phyloP scores from a whole-genome alignment of 2,329 filamentous ascomycete genomes.

The Huntiella bhutanensis region DNA sequence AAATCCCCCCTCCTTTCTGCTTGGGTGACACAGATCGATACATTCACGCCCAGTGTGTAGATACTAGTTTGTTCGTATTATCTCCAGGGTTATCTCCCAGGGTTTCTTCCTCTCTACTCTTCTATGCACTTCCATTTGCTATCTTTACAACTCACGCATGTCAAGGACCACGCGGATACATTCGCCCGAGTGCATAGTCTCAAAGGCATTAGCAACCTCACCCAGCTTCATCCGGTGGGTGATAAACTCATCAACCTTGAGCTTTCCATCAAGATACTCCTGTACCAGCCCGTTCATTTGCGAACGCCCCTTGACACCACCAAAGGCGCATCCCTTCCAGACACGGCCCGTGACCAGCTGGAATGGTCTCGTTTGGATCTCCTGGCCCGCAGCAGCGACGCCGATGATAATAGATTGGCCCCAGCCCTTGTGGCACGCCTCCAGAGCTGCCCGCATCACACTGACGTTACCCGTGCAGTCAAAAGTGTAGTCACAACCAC shows the following conservation, averaged over 20 bases:
- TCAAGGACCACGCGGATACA: constrained; percentile 89
- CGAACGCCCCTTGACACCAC: constrained; percentile 90
- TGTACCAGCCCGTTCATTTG: constrained; percentile 74
- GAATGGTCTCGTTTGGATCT: constrained; percentile 90
- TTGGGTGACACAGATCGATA: no score
- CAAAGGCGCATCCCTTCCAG: constrained; percentile 96
- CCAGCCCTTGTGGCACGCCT: constrained; percentile 99
- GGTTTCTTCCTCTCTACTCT: no score
- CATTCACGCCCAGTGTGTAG: no score
- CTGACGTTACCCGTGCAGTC: constrained; percentile 96
- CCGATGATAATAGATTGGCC: constrained; percentile 95
- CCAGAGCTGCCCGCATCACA: constrained; percentile 87
- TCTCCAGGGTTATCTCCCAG: no score
- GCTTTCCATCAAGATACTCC: constrained; percentile 73
- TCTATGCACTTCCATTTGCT: no score
- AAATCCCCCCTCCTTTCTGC: no score
- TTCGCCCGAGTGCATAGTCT: constrained; percentile 87
- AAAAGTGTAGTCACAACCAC: constrained; percentile 96
- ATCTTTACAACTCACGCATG: constrained; percentile 24
- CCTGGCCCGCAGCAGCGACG: constrained; percentile 87
- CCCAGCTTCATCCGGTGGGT: constrained; percentile 73
- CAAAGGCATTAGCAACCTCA: constrained; percentile 78
- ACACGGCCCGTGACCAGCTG: constrained; percentile 94
- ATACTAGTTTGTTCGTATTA: no score
- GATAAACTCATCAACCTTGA: constrained; percentile 99